Evolutionary conservation across 2,329 filamentous ascomycete species (phyloP), one percentile per base, ranked within the genome.

Genomic region (Verticillium albo-atrum): DNA sequence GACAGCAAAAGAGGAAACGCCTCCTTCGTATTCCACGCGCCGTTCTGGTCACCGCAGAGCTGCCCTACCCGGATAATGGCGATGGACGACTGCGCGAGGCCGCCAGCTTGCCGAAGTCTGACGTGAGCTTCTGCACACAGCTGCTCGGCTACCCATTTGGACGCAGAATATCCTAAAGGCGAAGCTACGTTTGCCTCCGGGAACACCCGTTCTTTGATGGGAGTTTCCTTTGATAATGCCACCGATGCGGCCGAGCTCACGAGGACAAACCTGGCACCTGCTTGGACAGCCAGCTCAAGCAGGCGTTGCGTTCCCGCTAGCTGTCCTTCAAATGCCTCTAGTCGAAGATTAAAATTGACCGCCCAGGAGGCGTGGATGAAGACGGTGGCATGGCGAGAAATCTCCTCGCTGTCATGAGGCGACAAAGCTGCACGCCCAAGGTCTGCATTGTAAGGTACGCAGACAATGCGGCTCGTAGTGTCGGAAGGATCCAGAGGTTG

Each of bases 1-100:
- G 75, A 76, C 37, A 82, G 71, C 67, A 81, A 81, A 42, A 82
- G 67, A 1, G 80, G 79, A 6, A 81, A 77, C 1, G 75, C 79
- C 58, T 82, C 80, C 1, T 72, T 79, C 1, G 71, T 66, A 53
- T 82, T 82, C 79, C 79, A 82, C 5, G 76, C 66, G 0, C 79
- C 79, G 37, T 60, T 58, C 55, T 63, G 55, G 59, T 72, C 70
- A 0, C 78, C 79, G n/a, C 79, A 71, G 20, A 83, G 74, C 61
- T 83, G 80, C 0, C 79, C 75, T 6, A 73, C 66, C 3, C 78
- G 68, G 1, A 80, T 61, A 0, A 79, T 73, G 23, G 72, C 70
- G 23, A 76, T 64, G 37, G 4, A 64, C 26, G 57, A 66, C 12
- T 20, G 20, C 20, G 7, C 6, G n/a, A 23, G 3, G 37, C 37